Base-by-base conservation (phyloP, 2,329 filamentous ascomycete genomes). In the Penicillium sp. region DNA sequence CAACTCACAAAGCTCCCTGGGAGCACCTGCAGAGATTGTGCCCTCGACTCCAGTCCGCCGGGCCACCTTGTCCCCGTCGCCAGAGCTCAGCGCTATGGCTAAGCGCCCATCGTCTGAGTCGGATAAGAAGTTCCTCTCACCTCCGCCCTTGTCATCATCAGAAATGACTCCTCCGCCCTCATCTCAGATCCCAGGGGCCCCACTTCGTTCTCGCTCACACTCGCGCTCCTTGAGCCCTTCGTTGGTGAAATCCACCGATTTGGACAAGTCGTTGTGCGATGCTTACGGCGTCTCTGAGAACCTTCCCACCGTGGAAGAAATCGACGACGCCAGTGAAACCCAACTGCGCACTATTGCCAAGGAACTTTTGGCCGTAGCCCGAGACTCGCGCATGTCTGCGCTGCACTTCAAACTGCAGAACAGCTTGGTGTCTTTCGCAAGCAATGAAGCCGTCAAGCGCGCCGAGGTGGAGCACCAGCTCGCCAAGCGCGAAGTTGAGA, bases 391-490 rank as follows among this genome's bases (percentile, higher is more conserved):
- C 69, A 93, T 92, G 80, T 89, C 93, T 58, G 88, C 89, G 17
- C 90, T 93, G 33, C 93, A 97, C 73, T 89, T 94, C 78, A 95
- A 94, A 76, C 80, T 97, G 54, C 93, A 97, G 73, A 89, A 93
- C 71, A 92, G 89, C 67, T 84, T 97, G 69, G 83, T 96, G 29
- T 87, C 85, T 51, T 87, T 97, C 63, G 91, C 96, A 69, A 92
- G 90, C 54, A 87, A 89, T 49, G 91, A 96, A 66, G 89, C 92
- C 31, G 85, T 91, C 10, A 93, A 95, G 75, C 87, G 92, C 27
- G 91, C 93, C 65, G 89, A 88, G 37, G 93, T 97, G 6, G 93
- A 97, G 75, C 89, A 96, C 67, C 90, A 94, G 63, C 93, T 97
- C 85, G 89, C 89, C n/a, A 86, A 91, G 61, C 84, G 89, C 23